A percentile compares a stretch with the other conserved stretches of the same genome.
Conservation (phyloP, 805 yeast species). For the Cyberlindnera galapagoensis region DNA sequence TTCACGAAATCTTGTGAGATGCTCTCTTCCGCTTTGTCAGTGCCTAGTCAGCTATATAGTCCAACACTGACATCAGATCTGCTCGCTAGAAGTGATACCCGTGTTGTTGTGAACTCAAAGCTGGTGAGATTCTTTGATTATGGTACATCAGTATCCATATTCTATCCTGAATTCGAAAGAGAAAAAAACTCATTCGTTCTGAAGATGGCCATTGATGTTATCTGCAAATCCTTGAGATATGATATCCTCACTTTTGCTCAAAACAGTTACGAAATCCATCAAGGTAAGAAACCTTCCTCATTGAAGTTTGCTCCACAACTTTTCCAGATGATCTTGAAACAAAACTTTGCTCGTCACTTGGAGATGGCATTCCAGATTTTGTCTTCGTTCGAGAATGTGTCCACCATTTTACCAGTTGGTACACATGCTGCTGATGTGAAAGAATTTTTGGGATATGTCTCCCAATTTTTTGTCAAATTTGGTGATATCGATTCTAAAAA, state of each 20-base stretch:
- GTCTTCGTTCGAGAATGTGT: constrained; percentile 23
- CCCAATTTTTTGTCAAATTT: constrained; percentile 32
- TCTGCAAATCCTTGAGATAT: constrained; percentile 36
- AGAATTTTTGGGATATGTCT: constrained; percentile 25
- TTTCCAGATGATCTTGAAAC: constrained; percentile 25
- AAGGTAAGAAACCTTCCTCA: constrained; percentile 25
- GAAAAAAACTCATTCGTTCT: constrained; percentile 26
- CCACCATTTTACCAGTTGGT: constrained; percentile 22
- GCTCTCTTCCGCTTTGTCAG: constrained; percentile 7
- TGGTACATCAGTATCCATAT: constrained; percentile 25
- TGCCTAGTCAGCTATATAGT: constrained; percentile 17
- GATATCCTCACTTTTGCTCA: constrained; percentile 41
- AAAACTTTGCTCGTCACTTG: constrained; percentile 17
- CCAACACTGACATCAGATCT: constrained; percentile 30
- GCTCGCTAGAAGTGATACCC: constrained; percentile 41
- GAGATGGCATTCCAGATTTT: constrained; percentile 20
- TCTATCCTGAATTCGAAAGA: constrained; percentile 23
- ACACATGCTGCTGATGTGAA: constrained; percentile 24
- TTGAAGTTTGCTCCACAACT: constrained; percentile 24
- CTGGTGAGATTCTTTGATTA: constrained; percentile 26
- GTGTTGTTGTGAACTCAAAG: constrained; percentile 38
- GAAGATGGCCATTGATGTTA: constrained; percentile 30
- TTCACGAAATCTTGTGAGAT: constrained; percentile 23
- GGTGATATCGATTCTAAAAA: constrained; percentile 32
- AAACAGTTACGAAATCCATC: constrained; percentile 30